Percentiles rank a stretch among this genome's conserved stretches.
Evolutionary conservation across 1,284 basidiomycete genomes (phyloP).

Genomic region (Phellinidium pouzarii): DNA sequence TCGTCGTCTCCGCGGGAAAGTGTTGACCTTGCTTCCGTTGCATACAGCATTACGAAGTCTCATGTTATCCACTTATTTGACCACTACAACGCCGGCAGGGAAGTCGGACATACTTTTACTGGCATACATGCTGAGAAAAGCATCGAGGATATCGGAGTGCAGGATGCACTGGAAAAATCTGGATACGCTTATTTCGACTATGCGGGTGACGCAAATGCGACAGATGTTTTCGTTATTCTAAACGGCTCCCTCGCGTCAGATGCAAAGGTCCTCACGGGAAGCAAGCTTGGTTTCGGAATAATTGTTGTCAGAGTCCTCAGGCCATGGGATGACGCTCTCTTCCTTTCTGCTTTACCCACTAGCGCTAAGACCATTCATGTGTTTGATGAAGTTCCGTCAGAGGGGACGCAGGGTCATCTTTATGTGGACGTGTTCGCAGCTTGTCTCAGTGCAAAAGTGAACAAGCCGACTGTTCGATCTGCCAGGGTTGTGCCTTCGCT

Average conservation of each 20-base stretch:
- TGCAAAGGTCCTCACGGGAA: slow-evolving; percentile 43
- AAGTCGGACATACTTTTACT: slow-evolving; percentile 50
- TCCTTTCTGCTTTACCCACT: slow-evolving; percentile 52
- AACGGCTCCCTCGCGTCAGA: slow-evolving; percentile 65
- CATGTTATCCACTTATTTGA: slow-evolving; percentile 80
- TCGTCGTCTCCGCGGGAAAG: slow-evolving; percentile 79
- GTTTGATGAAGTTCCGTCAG: slow-evolving; percentile 66
- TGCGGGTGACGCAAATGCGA: slow-evolving; percentile 50
- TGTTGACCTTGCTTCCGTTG: slow-evolving; percentile 61
- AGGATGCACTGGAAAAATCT: slow-evolving; percentile 42
- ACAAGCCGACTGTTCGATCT: slow-evolving; percentile 42
- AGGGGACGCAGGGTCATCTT: slow-evolving; percentile 56
- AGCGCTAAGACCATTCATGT: slow-evolving; percentile 57
- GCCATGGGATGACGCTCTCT: slow-evolving; percentile 63
- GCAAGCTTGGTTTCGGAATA: slow-evolving; percentile 47
- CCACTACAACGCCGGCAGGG: slow-evolving; percentile 62
- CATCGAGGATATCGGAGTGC: slow-evolving; percentile 30
- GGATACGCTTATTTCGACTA: slow-evolving; percentile 68
- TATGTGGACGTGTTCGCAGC: slow-evolving; percentile 67
- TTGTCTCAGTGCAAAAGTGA: slow-evolving; percentile 38
- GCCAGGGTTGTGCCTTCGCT: slow-evolving; percentile 53
- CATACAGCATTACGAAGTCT: slow-evolving; percentile 52
- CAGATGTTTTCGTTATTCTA: slow-evolving; percentile 53
- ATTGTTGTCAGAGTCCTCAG: slow-evolving; percentile 69
- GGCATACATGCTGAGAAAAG: slow-evolving; percentile 27